Evolutionary conservation across 73 alveolate genomes (phyloP).

Genomic region (Paramecium pentaurelia): DNA sequence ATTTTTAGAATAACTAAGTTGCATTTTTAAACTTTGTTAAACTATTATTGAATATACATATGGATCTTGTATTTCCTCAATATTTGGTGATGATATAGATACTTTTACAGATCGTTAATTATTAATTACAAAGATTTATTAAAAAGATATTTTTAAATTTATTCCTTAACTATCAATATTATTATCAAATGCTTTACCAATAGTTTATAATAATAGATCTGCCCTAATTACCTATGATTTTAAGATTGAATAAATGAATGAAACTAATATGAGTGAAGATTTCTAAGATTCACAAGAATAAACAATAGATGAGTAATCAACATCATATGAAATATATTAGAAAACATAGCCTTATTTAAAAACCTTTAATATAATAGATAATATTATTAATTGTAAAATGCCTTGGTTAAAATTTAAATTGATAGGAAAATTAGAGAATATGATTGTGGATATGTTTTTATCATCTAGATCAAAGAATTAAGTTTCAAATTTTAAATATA

Average conservation of each 20-base stretch:
- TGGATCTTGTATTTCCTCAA: background rate
- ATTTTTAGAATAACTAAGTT: background rate
- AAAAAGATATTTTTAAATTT: background rate
- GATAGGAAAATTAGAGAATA: constrained; percentile 2
- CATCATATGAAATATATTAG: background rate
- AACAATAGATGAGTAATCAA: background rate
- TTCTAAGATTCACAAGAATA: background rate
- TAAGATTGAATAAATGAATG: background rate
- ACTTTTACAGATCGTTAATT: background rate
- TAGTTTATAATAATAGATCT: background rate
- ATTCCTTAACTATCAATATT: background rate
- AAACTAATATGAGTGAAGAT: background rate
- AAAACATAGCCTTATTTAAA: background rate
- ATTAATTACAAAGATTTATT: too few relatives aligned
- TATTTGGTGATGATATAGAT: background rate
- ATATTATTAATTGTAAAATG: background rate
- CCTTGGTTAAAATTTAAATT: constrained; percentile 43
- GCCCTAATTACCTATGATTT: background rate
- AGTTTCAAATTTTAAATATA: background rate
- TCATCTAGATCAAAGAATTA: background rate
- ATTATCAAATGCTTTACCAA: background rate
- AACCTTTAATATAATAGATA: background rate
- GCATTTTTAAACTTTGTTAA: background rate
- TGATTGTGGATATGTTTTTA: background rate
- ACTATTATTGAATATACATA: background rate